Base-by-base conservation (phyloP, 208 protist genomes). In the Trypanosoma lewisi region DNA sequence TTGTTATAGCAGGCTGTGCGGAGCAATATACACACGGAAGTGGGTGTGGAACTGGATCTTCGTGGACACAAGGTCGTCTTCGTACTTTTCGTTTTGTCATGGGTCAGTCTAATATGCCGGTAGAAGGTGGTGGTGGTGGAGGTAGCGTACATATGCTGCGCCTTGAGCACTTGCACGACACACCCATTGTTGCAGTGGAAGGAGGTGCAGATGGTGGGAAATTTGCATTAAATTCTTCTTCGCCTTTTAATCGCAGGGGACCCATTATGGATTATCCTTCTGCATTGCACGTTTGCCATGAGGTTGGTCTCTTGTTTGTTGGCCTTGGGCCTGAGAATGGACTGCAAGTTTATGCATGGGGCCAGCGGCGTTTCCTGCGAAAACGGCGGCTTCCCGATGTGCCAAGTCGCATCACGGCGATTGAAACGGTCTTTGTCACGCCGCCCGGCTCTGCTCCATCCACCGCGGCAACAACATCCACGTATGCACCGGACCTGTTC, bases 291-390 rank as follows among this genome's bases (percentile, higher is more conserved):
- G 54, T 92, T 36, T 94, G 88, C 56, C 75, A 78, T 33, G 69
- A 79, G 11, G 88, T 90, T 3, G 88, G 88, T 8, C 67, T 94
- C 6, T 60, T 94, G 31, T 82, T 91, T 62, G 88, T 92, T 23
- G 88, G 85, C 30, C 63, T 95, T 51, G 82, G 83, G 27, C 63
- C 57, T 5, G 74, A 63, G 19, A 69, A 77, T 31, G 88, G 85
- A 9, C 72, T 95, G 47, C 85, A 82, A n/a, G 55, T 95, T n/a
- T 95, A 89, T 63, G 67, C 59, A 11, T 89, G 79, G 71, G 85
- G 88, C 7, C 75, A 81, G 52, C 56, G 78, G 45, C 78, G 89
- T 39, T 78, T 95, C 25, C 69, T 95, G 45, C 79, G 77, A 3
- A 79, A 85, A 42, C 74, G 83, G 11, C 70, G 82, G 45, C 75